Evolutionary conservation across 1,139 yeast genomes (phyloP).

Genomic region (Suhomyces yuchorum): DNA sequence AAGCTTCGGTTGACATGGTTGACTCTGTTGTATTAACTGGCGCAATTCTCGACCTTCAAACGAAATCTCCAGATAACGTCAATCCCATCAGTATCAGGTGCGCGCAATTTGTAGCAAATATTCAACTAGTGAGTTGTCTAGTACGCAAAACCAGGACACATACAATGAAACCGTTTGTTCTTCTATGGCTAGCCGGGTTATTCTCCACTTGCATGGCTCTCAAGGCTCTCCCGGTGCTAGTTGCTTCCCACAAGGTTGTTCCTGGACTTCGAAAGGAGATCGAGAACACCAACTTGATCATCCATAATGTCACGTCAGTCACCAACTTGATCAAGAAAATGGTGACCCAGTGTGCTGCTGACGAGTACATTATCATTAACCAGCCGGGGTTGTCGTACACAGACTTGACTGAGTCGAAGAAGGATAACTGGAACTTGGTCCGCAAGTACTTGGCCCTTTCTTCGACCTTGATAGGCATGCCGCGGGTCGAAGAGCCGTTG

Average conservation of each 20-base stretch:
- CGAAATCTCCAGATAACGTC: not conserved
- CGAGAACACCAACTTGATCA: slow-evolving; percentile 20
- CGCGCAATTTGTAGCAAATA: not conserved
- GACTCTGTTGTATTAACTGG: not conserved
- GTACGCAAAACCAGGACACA: not conserved
- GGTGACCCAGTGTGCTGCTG: slow-evolving; percentile 64
- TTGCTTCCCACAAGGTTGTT: slow-evolving; percentile 48
- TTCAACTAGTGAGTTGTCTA: not conserved
- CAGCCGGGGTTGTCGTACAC: slow-evolving; percentile 65
- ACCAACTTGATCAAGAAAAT: slow-evolving; percentile 50
- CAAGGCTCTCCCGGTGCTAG: slow-evolving; percentile 36
- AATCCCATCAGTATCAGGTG: not conserved
- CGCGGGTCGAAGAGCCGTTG: slow-evolving; percentile 49
- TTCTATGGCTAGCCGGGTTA: slow-evolving; percentile 3
- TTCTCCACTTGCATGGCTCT: slow-evolving; percentile 11
- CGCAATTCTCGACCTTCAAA: not conserved
- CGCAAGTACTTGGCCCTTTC: slow-evolving; percentile 57
- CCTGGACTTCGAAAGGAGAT: slow-evolving; percentile 38
- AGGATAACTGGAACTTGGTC: slow-evolving; percentile 53
- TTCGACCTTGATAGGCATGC: slow-evolving; percentile 65
- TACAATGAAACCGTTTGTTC: not conserved
- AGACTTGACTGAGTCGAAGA: slow-evolving; percentile 52
- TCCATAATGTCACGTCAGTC: slow-evolving; percentile 32
- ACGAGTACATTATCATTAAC: slow-evolving; percentile 67
- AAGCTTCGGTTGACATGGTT: slow-evolving; percentile 16